phyloP scores from a whole-genome alignment of 371 early-diverging fungal species.

The Phascolomyces articulosus region DNA sequence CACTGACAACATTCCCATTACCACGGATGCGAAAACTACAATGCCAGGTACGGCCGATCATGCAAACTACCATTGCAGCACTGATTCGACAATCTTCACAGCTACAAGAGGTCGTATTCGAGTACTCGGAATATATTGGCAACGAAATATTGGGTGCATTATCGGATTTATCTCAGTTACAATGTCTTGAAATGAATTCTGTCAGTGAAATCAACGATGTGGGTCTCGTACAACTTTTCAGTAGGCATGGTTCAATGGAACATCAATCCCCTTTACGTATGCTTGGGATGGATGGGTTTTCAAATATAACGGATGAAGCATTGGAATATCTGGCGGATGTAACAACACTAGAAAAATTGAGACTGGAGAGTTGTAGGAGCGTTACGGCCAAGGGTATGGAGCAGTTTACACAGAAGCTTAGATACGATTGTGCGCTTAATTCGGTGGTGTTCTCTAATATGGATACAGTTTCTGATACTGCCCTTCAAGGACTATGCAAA shows the following conservation, averaged over 20 bases:
- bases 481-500: background rate
- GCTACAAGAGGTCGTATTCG: background rate
- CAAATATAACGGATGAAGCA: background rate
- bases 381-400: background rate
- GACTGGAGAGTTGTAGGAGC: background rate
- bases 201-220: background rate
- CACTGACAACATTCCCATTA: background rate
- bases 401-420: background rate
- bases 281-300: constrained; percentile 1
- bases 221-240: background rate
- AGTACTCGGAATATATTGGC: background rate
- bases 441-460: background rate
- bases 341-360: background rate
- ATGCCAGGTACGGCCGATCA: background rate
- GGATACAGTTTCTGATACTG: background rate
- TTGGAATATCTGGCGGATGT: background rate
- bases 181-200: background rate
- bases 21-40: background rate
- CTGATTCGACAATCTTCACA: background rate
- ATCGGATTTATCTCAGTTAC: background rate
- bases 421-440: background rate
- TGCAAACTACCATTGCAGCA: background rate
- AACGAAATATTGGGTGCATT: background rate
- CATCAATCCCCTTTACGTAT: background rate
- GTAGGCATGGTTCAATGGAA: background rate